phyloP scores from a whole-genome alignment of 2,329 filamentous ascomycete species.

The Knoxdaviesia proteae region DNA sequence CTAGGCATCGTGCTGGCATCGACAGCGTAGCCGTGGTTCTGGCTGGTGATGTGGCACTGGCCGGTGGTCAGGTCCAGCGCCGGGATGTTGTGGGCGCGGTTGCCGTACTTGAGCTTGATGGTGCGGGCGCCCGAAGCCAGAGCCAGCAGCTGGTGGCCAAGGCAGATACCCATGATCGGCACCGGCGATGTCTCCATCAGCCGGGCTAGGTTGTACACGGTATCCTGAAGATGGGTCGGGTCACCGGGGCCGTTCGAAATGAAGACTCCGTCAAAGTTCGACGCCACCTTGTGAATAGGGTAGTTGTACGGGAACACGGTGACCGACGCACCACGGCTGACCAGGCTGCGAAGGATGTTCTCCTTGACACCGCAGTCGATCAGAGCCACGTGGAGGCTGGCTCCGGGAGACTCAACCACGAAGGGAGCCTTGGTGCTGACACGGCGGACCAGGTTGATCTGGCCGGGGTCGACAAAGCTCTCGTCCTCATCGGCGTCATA shows the following conservation, averaged over 20 bases:
- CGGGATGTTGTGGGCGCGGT: slow-evolving; percentile 96
- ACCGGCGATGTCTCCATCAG: slow-evolving; percentile 82
- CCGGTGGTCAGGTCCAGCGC: slow-evolving; percentile 86
- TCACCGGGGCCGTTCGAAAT: slow-evolving; percentile 98
- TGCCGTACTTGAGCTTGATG: slow-evolving; percentile 97
- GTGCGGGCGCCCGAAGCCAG: slow-evolving; percentile 75
- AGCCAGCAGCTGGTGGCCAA: slow-evolving; percentile 89
- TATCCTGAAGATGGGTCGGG: slow-evolving; percentile 88
- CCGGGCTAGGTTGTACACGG: slow-evolving; percentile 76
- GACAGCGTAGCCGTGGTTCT: slow-evolving; percentile 96
- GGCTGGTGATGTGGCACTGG: slow-evolving; percentile 93
- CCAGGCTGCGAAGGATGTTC: slow-evolving; percentile 91
- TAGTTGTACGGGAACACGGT: slow-evolving; percentile 95
- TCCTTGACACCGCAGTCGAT: slow-evolving; percentile 99
- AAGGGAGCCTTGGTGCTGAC: slow-evolving; percentile 98
- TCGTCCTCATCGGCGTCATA: slow-evolving; percentile 98
- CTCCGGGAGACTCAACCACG: slow-evolving; percentile 68
- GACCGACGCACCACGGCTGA: slow-evolving; percentile 75
- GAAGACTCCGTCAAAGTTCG: slow-evolving; percentile 96
- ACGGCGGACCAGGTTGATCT: slow-evolving; percentile 89
- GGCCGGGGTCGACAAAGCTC: slow-evolving; percentile 81
- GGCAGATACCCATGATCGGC: slow-evolving; percentile 93
- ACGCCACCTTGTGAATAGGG: slow-evolving; percentile 92
- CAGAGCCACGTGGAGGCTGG: slow-evolving; percentile 76
- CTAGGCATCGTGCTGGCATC: slow-evolving; percentile 61